phyloP scores from a whole-genome alignment of 768 basidiomycete species.

The Boletus rubescentipes region DNA sequence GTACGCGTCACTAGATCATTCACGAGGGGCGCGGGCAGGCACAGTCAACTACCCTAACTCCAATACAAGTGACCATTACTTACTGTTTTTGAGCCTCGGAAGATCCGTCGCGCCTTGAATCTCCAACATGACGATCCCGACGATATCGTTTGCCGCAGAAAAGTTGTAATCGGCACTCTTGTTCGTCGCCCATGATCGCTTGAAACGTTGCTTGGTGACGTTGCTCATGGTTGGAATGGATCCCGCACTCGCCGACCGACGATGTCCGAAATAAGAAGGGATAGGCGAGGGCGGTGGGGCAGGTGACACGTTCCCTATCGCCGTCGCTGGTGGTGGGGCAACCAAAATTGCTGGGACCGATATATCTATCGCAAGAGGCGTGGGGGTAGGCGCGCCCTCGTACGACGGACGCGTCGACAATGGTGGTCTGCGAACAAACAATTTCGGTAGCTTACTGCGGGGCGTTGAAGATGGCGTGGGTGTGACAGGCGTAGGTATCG shows the following conservation, averaged over 20 bases:
- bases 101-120: constrained; percentile 81
- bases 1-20: constrained; percentile 69
- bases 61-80: constrained; percentile 30
- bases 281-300: constrained; percentile 24
- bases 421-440: constrained; percentile 37
- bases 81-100: constrained; percentile 84
- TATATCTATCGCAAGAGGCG: neutral
- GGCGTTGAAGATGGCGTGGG: constrained; percentile 25
- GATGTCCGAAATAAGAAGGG: constrained; percentile 24
- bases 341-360: constrained; percentile 11
- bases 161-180: constrained; percentile 57
- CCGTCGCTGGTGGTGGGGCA: constrained; percentile 12
- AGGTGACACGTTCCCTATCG: constrained; percentile 10
- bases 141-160: constrained; percentile 71
- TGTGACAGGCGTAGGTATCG: constrained; percentile 26
- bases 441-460: constrained; percentile 31
- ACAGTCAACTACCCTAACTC: neutral
- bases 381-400: constrained; percentile 15
- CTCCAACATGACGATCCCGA: constrained; percentile 95
- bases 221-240: constrained; percentile 24
- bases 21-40: neutral
- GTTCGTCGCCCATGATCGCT: constrained; percentile 37
- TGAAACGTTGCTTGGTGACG: constrained; percentile 37
- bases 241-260: constrained; percentile 33
- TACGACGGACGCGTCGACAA: constrained; percentile 32